Percentiles rank a stretch among this genome's conserved stretches.
These are phyloP conservation scores for Brasilioporus rufonigricans DNA, from an alignment of 768 basidiomycete species.

Conservation along the genomic window DNA sequence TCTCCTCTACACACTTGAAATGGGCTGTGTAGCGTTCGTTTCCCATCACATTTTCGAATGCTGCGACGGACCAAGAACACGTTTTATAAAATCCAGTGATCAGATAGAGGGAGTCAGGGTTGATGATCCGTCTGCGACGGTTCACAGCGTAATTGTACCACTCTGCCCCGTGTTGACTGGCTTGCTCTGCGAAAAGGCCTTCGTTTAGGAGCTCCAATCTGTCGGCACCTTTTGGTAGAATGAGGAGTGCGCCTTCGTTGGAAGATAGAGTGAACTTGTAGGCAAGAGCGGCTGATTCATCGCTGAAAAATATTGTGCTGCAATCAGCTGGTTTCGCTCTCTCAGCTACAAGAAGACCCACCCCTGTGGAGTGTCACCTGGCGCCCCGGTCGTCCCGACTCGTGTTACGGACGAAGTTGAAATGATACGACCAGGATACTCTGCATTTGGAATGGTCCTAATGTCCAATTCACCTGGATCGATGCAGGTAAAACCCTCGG, in stretches of 20 bases:
- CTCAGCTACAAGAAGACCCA: background rate
- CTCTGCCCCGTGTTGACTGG: background rate
- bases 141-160: background rate
- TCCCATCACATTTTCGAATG: background rate
- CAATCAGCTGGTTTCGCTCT: background rate
- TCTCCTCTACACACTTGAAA: constrained; percentile 10
- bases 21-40: background rate
- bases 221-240: background rate
- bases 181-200: background rate
- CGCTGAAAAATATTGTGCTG: background rate
- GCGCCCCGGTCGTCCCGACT: background rate
- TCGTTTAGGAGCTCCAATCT: background rate
- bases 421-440: constrained; percentile 12
- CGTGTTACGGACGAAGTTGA: constrained; percentile 10
- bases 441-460: constrained; percentile 6
- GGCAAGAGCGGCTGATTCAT: background rate
- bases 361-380: background rate
- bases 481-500: constrained; percentile 27
- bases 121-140: background rate
- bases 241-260: background rate
- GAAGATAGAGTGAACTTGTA: background rate
- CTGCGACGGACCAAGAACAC: background rate
- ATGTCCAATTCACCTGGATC: constrained; percentile 4
- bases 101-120: background rate
- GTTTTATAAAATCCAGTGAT: background rate